Evolutionary conservation across 1,139 yeast genomes (phyloP), one percentile per base, ranked within the genome.

Genomic region (Kodamaea plutei): DNA sequence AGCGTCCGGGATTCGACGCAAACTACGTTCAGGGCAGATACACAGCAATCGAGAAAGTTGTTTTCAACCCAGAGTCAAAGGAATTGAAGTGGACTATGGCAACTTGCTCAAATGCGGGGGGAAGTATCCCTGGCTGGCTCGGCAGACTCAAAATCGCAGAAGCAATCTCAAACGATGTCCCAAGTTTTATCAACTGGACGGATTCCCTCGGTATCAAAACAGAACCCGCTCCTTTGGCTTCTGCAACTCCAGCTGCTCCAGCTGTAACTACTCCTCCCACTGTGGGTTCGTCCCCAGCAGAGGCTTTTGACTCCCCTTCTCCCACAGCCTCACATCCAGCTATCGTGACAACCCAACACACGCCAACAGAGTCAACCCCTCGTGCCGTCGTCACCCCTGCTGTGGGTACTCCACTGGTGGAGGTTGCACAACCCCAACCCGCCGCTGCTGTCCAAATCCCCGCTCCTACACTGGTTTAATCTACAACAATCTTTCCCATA

Each of bases 81-180:
- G 44, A 54, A 9, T 61, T 78, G 12, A 61, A 62, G 24, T 82
- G 93, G 93, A 47, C 58, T 6, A 78, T 81, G 85, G 73, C 76
- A 11, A 73, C 77, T 9, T 61, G 75, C 28, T 74, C 84, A 33
- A 78, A 73, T 35, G 80, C 88, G 2, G 76, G 81, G 15, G 93
- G 93, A 0, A 58, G 52, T 34, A 65, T 82, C 3, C 91, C 91
- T 1, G 58, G 69, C 25, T 79, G 80, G 76, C 35, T 82, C 14
- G 81, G 79, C 35, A 72, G 74, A 39, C 50, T 67, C 34, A 61
- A 74, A 27, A 68, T 81, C 33, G 70, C 77, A 2, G 63, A 66
- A 12, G 79, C 77, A 8, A 73, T 82, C 21, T 75, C 80, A 2
- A 70, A 73, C 33, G 93, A 82, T 47, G 87, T 82, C 1, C 85